Evolutionary conservation across 1,284 basidiomycete genomes (phyloP).

Genomic region (Sparassis latifolia): DNA sequence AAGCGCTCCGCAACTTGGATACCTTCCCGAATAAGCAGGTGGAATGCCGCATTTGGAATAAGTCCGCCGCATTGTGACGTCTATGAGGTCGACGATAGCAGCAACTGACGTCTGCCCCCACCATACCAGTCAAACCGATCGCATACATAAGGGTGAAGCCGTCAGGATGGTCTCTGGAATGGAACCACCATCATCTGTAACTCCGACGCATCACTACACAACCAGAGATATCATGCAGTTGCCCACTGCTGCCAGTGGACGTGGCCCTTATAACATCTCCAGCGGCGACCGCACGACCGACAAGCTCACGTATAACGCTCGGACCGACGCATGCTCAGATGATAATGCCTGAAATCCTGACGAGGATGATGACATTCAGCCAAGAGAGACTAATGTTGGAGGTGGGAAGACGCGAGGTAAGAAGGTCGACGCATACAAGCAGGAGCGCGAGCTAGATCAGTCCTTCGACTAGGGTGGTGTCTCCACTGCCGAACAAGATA

Average conservation of each 20-base stretch:
- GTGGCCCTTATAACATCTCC: slow-evolving; percentile 19
- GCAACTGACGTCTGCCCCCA: too few relatives aligned
- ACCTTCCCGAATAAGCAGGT: too few relatives aligned
- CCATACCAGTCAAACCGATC: too few relatives aligned
- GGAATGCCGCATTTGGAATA: too few relatives aligned
- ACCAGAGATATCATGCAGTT: slow-evolving; percentile 7
- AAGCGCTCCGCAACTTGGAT: too few relatives aligned
- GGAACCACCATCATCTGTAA: too few relatives aligned
- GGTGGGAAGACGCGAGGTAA: slow-evolving; percentile 17
- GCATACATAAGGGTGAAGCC: too few relatives aligned
- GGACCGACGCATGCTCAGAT: slow-evolving; percentile 18
- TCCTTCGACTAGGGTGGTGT: slow-evolving; percentile 14
- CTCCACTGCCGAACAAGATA: slow-evolving; percentile 13
- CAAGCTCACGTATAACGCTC: slow-evolving; percentile 21
- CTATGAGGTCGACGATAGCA: too few relatives aligned
- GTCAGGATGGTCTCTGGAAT: too few relatives aligned
- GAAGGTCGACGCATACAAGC: slow-evolving; percentile 22
- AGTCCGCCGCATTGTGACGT: too few relatives aligned
- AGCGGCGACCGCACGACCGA: slow-evolving; percentile 14
- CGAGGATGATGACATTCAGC: slow-evolving; percentile 10
- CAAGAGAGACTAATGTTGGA: slow-evolving; percentile 16
- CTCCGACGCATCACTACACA: background rate
- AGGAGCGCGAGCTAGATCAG: slow-evolving; percentile 21
- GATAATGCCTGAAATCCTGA: slow-evolving; percentile 18
- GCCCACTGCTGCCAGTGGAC: slow-evolving; percentile 10